Conservation (phyloP, 2,329 filamentous ascomycete genomes). For the Xylariaceae sp. region DNA sequence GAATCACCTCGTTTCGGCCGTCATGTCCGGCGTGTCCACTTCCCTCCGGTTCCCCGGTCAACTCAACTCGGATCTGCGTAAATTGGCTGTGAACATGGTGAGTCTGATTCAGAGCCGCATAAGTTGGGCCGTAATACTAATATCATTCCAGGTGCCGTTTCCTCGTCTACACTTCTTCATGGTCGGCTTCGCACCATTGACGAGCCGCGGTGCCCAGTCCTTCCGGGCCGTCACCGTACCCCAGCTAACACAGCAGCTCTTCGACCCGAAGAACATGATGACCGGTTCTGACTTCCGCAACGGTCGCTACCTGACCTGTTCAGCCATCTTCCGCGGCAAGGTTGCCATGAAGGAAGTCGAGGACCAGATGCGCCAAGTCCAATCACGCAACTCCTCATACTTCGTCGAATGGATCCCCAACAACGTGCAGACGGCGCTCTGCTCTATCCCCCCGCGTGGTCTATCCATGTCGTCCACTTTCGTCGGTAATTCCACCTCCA, state of each 20-base stretch:
- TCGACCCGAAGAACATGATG: slow-evolving; percentile 99
- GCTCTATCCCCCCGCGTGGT: slow-evolving; percentile 94
- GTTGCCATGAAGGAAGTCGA: slow-evolving; percentile 99
- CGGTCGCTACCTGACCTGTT: slow-evolving; percentile 98
- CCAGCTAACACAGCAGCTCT: slow-evolving; percentile 99
- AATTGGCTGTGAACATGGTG: slow-evolving; percentile 98
- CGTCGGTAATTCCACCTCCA: slow-evolving; percentile 97
- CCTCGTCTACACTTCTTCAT: slow-evolving; percentile 99
- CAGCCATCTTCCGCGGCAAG: slow-evolving; percentile 98
- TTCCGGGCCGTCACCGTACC: slow-evolving; percentile 98
- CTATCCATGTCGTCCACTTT: slow-evolving; percentile 99
- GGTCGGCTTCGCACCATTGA: slow-evolving; percentile 98
- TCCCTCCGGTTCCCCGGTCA: slow-evolving; percentile 99
- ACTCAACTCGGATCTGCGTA: slow-evolving; percentile 99
- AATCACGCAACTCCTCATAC: slow-evolving; percentile 99
- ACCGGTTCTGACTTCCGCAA: slow-evolving; percentile 99
- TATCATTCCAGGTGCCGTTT: slow-evolving; percentile 75
- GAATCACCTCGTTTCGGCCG: slow-evolving; percentile 98
- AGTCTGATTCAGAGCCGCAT: no score
- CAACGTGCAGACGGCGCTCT: slow-evolving; percentile 99
- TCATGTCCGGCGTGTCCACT: slow-evolving; percentile 99
- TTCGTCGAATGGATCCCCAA: slow-evolving; percentile 99
- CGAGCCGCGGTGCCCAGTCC: slow-evolving; percentile 82
- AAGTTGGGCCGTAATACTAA: neutral
- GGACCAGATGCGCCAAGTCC: slow-evolving; percentile 99